These are phyloP conservation scores for Phytophthora pisi DNA, from an alignment of 352 stramenopile genomes.

Conservation along the genomic window DNA sequence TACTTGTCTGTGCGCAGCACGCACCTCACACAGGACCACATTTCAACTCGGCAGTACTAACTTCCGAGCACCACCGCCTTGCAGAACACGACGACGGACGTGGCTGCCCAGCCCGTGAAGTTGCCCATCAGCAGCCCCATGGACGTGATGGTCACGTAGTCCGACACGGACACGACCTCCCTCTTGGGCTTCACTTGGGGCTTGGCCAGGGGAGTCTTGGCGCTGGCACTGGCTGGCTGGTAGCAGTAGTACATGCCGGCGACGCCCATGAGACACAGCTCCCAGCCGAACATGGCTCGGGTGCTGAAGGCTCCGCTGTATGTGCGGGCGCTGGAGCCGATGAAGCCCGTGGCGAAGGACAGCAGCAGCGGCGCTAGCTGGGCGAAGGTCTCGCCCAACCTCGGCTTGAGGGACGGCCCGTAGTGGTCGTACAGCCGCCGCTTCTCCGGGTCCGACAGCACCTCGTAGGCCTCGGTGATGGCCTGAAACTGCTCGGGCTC, in stretches of 20 bases:
- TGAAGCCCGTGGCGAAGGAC: constrained; percentile 60
- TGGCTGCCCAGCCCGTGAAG: constrained; percentile 59
- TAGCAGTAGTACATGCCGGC: constrained; percentile 72
- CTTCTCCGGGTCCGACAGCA: constrained; percentile 79
- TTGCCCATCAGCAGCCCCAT: constrained; percentile 68
- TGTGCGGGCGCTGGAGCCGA: constrained; percentile 47
- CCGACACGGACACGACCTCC: constrained; percentile 69
- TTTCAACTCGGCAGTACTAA: constrained; percentile 2
- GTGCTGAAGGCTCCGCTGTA: constrained; percentile 42
- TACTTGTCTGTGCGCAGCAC: constrained; percentile 13
- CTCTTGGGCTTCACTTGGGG: constrained; percentile 26
- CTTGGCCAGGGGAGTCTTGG: constrained; percentile 18
- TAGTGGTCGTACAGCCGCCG: constrained; percentile 79
- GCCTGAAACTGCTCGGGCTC: constrained; percentile 90
- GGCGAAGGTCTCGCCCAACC: constrained; percentile 66
- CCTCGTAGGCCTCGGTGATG: constrained; percentile 78
- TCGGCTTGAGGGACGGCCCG: constrained; percentile 59
- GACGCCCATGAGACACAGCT: constrained; percentile 60
- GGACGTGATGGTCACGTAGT: constrained; percentile 71
- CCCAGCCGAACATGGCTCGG: constrained; percentile 41
- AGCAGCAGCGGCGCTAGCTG: constrained; percentile 72
- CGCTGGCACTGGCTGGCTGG: constrained; percentile 1
- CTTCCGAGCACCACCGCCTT: constrained; percentile 55
- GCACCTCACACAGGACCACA: constrained; percentile 16
- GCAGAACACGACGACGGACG: constrained; percentile 61